phyloP scores from a whole-genome alignment of 257 asterid species.

The Nicotiana undulata region DNA sequence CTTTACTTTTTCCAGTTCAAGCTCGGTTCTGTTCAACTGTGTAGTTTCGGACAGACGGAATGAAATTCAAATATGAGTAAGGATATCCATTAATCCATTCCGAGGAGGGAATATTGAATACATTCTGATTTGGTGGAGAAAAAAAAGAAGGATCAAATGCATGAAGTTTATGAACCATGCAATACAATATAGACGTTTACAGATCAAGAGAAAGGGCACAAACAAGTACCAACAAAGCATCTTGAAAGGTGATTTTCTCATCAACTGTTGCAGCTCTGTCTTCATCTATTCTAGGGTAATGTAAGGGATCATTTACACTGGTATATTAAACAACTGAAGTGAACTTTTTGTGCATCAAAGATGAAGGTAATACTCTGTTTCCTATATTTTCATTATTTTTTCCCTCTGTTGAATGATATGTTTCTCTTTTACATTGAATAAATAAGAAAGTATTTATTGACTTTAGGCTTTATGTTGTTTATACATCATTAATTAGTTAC shows the following conservation, averaged over 20 bases:
- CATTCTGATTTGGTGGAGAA: neutral
- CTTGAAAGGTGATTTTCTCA: slow-evolving; percentile 78
- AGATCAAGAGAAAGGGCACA: slow-evolving; percentile 1
- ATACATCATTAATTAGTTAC: too few species aligned
- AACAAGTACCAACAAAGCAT: slow-evolving; percentile 76
- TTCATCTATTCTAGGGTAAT: slow-evolving; percentile 52
- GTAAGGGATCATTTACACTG: slow-evolving; percentile 39
- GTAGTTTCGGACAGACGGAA: neutral
- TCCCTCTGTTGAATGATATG: too few species aligned
- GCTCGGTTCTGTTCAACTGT: neutral
- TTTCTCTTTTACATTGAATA: too few species aligned
- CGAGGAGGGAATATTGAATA: neutral
- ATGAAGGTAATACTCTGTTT: slow-evolving; percentile 50
- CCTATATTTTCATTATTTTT: slow-evolving; percentile 32
- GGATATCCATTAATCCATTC: neutral
- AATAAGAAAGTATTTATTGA: too few species aligned
- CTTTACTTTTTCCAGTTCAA: too few species aligned
- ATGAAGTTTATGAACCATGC: neutral
- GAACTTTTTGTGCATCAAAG: slow-evolving; percentile 40
- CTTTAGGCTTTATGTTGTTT: too few species aligned
- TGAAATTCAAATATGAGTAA: neutral
- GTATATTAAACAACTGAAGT: slow-evolving; percentile 30
- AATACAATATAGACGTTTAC: neutral
- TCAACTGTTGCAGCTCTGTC: slow-evolving; percentile 68
- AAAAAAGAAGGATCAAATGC: neutral